Evolutionary conservation across 2,329 filamentous ascomycete genomes (phyloP).

Genomic region (Bipolaris zeicola): DNA sequence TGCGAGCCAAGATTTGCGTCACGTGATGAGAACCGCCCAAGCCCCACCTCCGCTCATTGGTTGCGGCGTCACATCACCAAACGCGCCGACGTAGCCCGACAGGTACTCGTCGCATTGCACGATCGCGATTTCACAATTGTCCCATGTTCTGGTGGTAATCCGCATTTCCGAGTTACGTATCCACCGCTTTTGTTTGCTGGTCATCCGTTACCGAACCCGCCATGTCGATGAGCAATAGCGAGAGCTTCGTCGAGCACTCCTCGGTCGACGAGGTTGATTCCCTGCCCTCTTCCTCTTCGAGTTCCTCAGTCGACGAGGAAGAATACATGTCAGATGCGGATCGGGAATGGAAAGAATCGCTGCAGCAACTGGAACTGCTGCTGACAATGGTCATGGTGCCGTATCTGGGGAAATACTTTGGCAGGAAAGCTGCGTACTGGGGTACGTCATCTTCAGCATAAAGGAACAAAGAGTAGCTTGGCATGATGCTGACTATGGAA

Average conservation of each 20-base stretch:
- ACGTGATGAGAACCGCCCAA: slow-evolving; percentile 21
- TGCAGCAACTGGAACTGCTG: slow-evolving; percentile 91
- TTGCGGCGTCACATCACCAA: slow-evolving; percentile 24
- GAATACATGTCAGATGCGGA: slow-evolving; percentile 80
- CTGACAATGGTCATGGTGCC: slow-evolving; percentile 94
- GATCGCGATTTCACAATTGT: slow-evolving; percentile 4
- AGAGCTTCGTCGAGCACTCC: slow-evolving; percentile 45
- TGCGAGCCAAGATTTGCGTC: slow-evolving; percentile 25
- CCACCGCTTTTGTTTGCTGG: neutral
- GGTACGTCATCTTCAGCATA: slow-evolving; percentile 63
- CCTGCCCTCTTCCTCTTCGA: slow-evolving; percentile 58
- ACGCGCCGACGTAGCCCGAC: slow-evolving; percentile 11
- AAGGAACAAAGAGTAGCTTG: neutral
- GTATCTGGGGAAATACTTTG: slow-evolving; percentile 92
- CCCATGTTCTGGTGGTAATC: slow-evolving; percentile 31
- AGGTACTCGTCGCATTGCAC: slow-evolving; percentile 6
- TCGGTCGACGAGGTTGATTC: slow-evolving; percentile 56
- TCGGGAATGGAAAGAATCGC: slow-evolving; percentile 89
- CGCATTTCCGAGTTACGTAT: neutral
- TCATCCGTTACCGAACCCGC: slow-evolving; percentile 4
- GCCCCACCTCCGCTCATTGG: slow-evolving; percentile 38
- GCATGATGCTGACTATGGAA: slow-evolving; percentile 5
- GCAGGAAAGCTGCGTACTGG: slow-evolving; percentile 94
- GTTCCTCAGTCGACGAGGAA: slow-evolving; percentile 61
- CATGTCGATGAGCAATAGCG: slow-evolving; percentile 48